phyloP scores from a whole-genome alignment of 129 eudicot genomes.

The Arctium minus region DNA sequence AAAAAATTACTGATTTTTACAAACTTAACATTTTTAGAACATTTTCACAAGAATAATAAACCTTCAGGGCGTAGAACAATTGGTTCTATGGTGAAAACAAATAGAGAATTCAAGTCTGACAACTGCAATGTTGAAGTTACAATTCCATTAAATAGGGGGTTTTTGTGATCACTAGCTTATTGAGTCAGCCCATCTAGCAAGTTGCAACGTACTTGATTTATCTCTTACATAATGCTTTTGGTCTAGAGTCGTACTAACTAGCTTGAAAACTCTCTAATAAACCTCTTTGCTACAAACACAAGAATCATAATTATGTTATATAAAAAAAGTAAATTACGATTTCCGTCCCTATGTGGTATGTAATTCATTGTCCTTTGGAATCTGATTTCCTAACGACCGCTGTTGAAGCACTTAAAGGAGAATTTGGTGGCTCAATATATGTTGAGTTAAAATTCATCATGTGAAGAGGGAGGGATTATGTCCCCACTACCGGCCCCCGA shows the following conservation, averaged over 20 bases:
- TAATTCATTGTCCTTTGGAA: background rate
- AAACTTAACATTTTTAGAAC: too few relatives aligned
- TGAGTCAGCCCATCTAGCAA: too few relatives aligned
- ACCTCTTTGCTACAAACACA: background rate
- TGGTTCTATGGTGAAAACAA: background rate
- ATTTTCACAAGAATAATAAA: background rate
- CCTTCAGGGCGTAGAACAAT: background rate
- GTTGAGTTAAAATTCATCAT: too few relatives aligned
- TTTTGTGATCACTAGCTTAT: background rate
- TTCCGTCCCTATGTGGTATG: background rate
- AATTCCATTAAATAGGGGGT: background rate
- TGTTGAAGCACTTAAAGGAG: too few relatives aligned
- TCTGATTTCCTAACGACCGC: too few relatives aligned
- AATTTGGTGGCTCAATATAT: too few relatives aligned
- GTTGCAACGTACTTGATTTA: too few relatives aligned
- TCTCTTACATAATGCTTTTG: background rate
- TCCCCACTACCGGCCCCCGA: too few relatives aligned
- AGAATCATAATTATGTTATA: background rate
- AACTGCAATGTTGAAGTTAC: background rate
- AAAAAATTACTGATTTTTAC: background rate
- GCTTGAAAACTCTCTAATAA: background rate
- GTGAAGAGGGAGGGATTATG: too few relatives aligned
- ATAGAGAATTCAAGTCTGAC: background rate
- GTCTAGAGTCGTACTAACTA: background rate
- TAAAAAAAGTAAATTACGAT: background rate